These are phyloP conservation scores for Leccinellum rugosiceps DNA, from an alignment of 768 basidiomycete genomes.

Conservation along the genomic window DNA sequence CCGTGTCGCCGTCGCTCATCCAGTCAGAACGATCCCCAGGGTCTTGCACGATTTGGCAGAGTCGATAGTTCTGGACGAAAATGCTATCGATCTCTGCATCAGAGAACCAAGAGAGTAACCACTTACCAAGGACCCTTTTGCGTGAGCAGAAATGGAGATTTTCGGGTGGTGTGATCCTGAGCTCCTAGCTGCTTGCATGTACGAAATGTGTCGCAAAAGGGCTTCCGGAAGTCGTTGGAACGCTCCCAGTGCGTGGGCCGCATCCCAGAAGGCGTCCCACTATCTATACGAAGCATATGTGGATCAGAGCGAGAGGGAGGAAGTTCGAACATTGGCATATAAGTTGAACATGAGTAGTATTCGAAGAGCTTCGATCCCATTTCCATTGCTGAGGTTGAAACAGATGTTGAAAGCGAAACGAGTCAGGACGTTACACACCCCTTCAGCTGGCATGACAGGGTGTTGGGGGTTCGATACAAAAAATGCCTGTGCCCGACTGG, in stretches of 20 bases:
- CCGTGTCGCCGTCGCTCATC: background rate
- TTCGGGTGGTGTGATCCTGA: constrained; percentile 8
- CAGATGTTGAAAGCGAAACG: background rate
- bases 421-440: background rate
- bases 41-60: constrained; percentile 1
- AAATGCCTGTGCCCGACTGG: background rate
- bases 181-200: background rate
- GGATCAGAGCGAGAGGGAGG: constrained; percentile 7
- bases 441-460: background rate
- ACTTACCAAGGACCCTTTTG: constrained; percentile 1
- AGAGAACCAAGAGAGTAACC: constrained; percentile 6
- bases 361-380: background rate
- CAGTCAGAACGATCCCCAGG: constrained; percentile 6
- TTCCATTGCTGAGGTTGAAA: background rate
- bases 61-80: background rate
- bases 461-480: background rate
- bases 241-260: background rate
- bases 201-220: background rate
- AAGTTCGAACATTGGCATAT: background rate
- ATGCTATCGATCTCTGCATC: constrained; percentile 11
- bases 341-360: background rate
- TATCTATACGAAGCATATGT: background rate
- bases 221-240: constrained; percentile 4
- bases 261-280: background rate
- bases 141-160: constrained; percentile 1